phyloP scores from a whole-genome alignment of 1,284 basidiomycete genomes.

The Leccinum angustisporum region DNA sequence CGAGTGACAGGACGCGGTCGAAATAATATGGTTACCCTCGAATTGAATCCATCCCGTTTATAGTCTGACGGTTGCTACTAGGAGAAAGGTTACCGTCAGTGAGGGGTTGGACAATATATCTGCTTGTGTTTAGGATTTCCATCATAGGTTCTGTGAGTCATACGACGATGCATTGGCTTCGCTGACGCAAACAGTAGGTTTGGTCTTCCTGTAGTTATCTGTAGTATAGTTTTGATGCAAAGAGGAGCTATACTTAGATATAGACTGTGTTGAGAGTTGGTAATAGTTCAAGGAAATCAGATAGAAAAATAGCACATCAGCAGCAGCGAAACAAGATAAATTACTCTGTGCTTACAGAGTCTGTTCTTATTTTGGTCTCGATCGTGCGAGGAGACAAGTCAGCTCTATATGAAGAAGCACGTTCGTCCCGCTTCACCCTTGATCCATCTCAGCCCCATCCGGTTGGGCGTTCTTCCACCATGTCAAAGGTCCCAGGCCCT shows the following conservation, averaged over 20 bases:
- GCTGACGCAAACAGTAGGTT: neutral
- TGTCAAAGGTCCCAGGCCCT: slow-evolving; percentile 76
- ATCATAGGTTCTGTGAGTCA: too few species aligned
- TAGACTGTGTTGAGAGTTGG: neutral
- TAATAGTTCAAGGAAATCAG: neutral
- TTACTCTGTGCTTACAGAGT: neutral
- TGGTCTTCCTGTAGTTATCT: neutral
- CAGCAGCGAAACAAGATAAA: neutral
- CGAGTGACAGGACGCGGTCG: neutral
- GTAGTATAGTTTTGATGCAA: neutral
- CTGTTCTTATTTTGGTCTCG: too few species aligned
- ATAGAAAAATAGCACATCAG: neutral
- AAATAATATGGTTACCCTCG: neutral
- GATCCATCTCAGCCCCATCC: slow-evolving; percentile 39
- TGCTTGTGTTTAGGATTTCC: neutral
- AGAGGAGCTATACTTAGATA: neutral
- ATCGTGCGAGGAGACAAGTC: too few species aligned
- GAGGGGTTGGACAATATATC: neutral
- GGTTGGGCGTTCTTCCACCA: slow-evolving; percentile 68
- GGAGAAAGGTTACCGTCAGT: too few species aligned
- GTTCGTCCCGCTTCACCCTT: slow-evolving; percentile 21
- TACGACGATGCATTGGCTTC: neutral
- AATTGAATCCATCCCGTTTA: neutral
- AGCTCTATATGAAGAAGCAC: neutral
- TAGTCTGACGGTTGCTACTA: neutral